These are phyloP conservation scores for Antitrichia curtipendula DNA, from an alignment of 225 moss, liverwort and hornwort species.

Conservation along the genomic window DNA sequence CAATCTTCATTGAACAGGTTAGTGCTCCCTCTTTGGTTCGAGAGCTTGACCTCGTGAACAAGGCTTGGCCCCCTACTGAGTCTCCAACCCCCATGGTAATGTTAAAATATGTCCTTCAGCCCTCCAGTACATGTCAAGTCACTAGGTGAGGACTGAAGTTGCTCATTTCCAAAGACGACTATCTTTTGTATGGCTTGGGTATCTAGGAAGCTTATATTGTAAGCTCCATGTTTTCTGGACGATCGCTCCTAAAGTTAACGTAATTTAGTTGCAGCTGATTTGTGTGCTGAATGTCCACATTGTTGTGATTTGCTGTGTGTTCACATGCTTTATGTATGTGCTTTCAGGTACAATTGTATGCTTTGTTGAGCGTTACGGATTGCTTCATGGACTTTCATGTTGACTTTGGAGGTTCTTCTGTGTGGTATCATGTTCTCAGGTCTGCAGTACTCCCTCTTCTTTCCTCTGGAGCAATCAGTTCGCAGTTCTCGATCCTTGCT, in stretches of 20 bases:
- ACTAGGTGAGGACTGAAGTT: background rate
- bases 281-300: background rate
- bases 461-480: background rate
- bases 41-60: constrained; percentile 65
- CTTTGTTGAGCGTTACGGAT: constrained; percentile 55
- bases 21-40: constrained; percentile 54
- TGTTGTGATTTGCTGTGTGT: background rate
- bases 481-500: background rate
- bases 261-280: background rate
- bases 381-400: constrained; percentile 81
- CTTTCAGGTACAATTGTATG: constrained; percentile 59
- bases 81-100: constrained; percentile 50
- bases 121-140: background rate
- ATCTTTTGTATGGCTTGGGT: background rate
- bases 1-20: constrained; percentile 16
- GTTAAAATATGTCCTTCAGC: background rate
- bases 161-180: background rate
- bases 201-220: background rate
- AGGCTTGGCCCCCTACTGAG: constrained; percentile 55
- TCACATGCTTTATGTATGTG: background rate
- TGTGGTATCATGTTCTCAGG: constrained; percentile 77
- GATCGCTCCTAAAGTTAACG: background rate
- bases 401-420: constrained; percentile 74
- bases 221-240: background rate
- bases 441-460: background rate